Percentiles rank a stretch among this genome's conserved stretches.
Evolutionary conservation across 1,284 basidiomycete genomes (phyloP).

Genomic region (Apiotrichum porosum): DNA sequence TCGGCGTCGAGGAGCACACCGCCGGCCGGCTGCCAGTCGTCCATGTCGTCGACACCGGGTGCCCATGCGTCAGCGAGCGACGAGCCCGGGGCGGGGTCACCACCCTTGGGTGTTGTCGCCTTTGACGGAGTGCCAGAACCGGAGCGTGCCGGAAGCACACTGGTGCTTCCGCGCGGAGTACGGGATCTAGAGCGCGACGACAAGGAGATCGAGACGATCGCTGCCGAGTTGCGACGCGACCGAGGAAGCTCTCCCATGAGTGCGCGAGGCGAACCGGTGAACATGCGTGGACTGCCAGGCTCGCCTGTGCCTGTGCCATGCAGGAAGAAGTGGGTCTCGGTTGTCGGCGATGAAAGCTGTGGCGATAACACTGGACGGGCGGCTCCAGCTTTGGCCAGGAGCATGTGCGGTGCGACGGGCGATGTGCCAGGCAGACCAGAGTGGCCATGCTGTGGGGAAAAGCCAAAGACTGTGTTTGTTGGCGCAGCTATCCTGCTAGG

Average conservation of each 20-base stretch:
- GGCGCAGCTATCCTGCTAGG: neutral
- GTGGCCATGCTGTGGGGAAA: slow-evolving; percentile 4
- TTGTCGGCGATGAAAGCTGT: slow-evolving; percentile 1
- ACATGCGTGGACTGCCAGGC: slow-evolving; percentile 10
- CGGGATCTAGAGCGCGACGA: slow-evolving; percentile 40
- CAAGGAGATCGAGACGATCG: slow-evolving; percentile 42
- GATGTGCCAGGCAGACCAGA: neutral
- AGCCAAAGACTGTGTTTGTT: neutral
- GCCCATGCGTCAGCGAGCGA: slow-evolving; percentile 26
- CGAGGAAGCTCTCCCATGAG: slow-evolving; percentile 4
- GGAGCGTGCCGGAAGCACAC: slow-evolving; percentile 19
- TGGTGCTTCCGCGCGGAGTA: slow-evolving; percentile 32
- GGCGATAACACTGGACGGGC: slow-evolving; percentile 7
- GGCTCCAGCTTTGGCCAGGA: slow-evolving; percentile 7
- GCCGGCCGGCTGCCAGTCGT: slow-evolving; percentile 41
- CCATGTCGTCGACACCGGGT: slow-evolving; percentile 31
- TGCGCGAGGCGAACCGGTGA: slow-evolving; percentile 24
- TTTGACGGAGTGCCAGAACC: slow-evolving; percentile 37
- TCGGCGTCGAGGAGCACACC: slow-evolving; percentile 39
- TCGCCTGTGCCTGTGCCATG: neutral
- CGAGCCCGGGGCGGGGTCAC: neutral
- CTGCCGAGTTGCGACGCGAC: slow-evolving; percentile 40
- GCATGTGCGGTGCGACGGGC: slow-evolving; percentile 2
- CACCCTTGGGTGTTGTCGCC: slow-evolving; percentile 23
- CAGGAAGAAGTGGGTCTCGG: neutral